A percentile compares a stretch with the other conserved stretches of the same genome.
phyloP scores from a whole-genome alignment of 495 filamentous ascomycete genomes.

The Podospora australis region DNA sequence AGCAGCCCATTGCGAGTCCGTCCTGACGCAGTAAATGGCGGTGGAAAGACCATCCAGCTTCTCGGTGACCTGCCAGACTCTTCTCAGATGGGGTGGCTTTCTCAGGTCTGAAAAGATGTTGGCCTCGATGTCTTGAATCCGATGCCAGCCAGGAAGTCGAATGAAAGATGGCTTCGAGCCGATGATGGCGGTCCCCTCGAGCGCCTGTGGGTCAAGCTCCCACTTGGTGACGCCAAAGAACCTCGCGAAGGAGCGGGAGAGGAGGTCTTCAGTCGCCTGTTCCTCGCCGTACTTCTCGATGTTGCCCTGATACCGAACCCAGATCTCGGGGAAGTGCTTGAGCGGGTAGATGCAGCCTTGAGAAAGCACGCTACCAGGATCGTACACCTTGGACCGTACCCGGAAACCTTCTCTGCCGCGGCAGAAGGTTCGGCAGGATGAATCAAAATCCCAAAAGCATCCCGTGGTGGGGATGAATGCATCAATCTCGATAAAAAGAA shows the following conservation, averaged over 20 bases:
- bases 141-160: slow-evolving; percentile 10
- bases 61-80: slow-evolving; percentile 18
- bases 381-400: slow-evolving; percentile 7
- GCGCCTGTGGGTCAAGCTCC: slow-evolving; percentile 12
- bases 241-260: slow-evolving; percentile 8
- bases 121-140: slow-evolving; percentile 6
- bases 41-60: slow-evolving; percentile 24
- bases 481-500: slow-evolving; percentile 23
- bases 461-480: slow-evolving; percentile 10
- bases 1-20: slow-evolving; percentile 2
- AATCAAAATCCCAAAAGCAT: slow-evolving; percentile 14
- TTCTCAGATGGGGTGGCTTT: too few species aligned
- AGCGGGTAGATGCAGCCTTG: slow-evolving; percentile 18
- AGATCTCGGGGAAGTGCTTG: slow-evolving; percentile 8
- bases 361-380: slow-evolving; percentile 4
- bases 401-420: slow-evolving; percentile 11
- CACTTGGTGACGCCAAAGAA: slow-evolving; percentile 16
- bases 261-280: slow-evolving; percentile 1
- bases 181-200: too few species aligned
- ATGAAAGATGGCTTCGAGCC: too few species aligned
- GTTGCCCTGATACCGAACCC: not conserved
- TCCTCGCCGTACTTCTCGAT: not conserved
- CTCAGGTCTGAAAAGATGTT: not conserved
- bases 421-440: not conserved
- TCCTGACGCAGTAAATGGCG: slow-evolving; percentile 16